These are phyloP conservation scores for Tetrapisispora phaffii DNA, from an alignment of 805 yeast species.

Conservation along the genomic window DNA sequence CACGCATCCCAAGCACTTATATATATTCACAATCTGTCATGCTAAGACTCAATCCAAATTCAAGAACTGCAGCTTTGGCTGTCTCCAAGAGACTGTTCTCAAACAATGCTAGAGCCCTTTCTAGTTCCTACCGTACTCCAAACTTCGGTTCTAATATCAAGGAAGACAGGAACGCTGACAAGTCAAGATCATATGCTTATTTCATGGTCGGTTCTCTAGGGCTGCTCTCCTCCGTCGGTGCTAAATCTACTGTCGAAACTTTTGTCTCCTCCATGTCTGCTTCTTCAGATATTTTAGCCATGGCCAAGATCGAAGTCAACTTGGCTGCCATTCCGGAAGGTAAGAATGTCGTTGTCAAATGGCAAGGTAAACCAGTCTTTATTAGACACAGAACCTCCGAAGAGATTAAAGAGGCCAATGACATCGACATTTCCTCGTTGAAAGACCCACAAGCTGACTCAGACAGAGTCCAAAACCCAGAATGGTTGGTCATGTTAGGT, in stretches of 20 bases:
- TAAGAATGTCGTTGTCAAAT: constrained; percentile 94
- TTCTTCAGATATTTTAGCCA: constrained; percentile 95
- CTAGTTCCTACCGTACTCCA: constrained; percentile 70
- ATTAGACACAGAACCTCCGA: constrained; percentile 94
- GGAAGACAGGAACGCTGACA: constrained; percentile 59
- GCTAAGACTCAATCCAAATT: background rate
- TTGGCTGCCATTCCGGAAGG: constrained; percentile 91
- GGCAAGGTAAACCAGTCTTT: constrained; percentile 99
- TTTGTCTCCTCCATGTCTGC: constrained; percentile 93
- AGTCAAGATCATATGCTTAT: constrained; percentile 79
- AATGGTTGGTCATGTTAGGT: constrained; percentile 98
- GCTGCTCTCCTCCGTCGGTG: constrained; percentile 82
- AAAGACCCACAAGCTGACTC: constrained; percentile 93
- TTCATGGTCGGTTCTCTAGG: constrained; percentile 98
- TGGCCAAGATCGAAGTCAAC: constrained; percentile 98
- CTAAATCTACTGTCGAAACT: constrained; percentile 89
- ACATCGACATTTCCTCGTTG: constrained; percentile 61
- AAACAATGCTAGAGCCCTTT: background rate
- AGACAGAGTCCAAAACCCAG: constrained; percentile 92
- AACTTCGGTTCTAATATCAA: constrained; percentile 76
- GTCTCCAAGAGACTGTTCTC: background rate
- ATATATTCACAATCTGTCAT: background rate
- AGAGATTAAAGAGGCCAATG: constrained; percentile 92
- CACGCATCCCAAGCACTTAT: too few species aligned
- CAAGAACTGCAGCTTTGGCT: background rate